phyloP scores from a whole-genome alignment of 2,329 filamentous ascomycete species.

The Ophiognomonia clavigignenti-juglandacearum region DNA sequence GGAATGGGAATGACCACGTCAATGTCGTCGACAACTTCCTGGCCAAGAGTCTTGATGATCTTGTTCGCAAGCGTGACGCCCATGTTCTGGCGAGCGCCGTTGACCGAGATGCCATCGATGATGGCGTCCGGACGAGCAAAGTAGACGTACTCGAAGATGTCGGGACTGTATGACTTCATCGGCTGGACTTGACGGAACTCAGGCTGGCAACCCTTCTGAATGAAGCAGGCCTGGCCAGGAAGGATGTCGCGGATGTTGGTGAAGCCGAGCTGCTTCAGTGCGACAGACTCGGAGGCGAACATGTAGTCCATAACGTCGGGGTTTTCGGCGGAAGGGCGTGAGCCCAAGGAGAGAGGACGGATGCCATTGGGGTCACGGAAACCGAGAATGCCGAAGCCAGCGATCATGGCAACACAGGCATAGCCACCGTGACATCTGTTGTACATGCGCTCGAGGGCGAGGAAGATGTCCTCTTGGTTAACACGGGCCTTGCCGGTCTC shows the following conservation, averaged over 20 bases:
- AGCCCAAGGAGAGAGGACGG: conserved; percentile 75
- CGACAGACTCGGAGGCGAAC: conserved; percentile 85
- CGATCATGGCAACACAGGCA: conserved; percentile 81
- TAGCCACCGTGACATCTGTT: conserved; percentile 70
- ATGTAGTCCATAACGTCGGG: conserved; percentile 74
- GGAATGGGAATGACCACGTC: conserved; percentile 78
- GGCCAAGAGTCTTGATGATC: conserved; percentile 62
- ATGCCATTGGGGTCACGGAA: conserved; percentile 81
- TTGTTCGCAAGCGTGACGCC: conserved; percentile 73
- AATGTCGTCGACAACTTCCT: conserved; percentile 67
- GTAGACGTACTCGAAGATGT: conserved; percentile 87
- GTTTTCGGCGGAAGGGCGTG: conserved; percentile 59
- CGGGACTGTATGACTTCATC: conserved; percentile 68
- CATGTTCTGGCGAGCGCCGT: conserved; percentile 82
- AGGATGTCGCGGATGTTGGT: conserved; percentile 69
- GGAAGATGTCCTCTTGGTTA: conserved; percentile 76
- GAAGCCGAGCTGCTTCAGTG: conserved; percentile 77
- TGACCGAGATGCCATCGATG: conserved; percentile 85
- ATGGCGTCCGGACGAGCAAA: conserved; percentile 76
- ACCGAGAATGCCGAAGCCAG: conserved; percentile 72
- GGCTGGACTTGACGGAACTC: conserved; percentile 71
- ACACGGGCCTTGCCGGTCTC: conserved; percentile 81
- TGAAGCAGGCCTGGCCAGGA: conserved; percentile 81
- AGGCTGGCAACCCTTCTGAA: conserved; percentile 70
- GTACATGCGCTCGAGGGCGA: conserved; percentile 68